phyloP scores from a whole-genome alignment of 345 rosid genomes.

The Arabis alpina region DNA sequence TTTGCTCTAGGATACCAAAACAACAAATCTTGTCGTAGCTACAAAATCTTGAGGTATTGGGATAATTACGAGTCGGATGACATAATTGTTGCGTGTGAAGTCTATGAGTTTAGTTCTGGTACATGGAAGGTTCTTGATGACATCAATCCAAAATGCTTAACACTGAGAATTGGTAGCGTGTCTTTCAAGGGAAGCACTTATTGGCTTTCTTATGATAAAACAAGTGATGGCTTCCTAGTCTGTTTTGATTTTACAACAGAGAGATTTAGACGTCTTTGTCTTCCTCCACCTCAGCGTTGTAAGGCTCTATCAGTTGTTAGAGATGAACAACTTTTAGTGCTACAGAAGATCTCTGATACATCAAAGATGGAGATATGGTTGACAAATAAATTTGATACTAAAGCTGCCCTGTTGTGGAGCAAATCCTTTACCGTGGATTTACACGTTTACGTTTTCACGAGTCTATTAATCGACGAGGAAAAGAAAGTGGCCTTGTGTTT shows the following conservation, averaged over 20 bases:
- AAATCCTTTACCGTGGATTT: no score
- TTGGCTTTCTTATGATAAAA: neutral
- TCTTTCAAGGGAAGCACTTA: neutral
- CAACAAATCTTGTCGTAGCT: neutral
- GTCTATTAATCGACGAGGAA: no score
- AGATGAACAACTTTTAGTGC: neutral
- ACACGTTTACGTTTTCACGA: no score
- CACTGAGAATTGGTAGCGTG: neutral
- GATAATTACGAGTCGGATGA: neutral
- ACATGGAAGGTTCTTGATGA: conserved; percentile 2
- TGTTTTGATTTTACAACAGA: neutral
- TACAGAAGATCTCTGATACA: neutral
- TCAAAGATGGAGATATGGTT: neutral
- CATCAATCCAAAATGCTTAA: neutral
- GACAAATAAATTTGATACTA: no score
- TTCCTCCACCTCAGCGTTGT: neutral
- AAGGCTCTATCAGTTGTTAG: neutral
- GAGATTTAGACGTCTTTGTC: neutral
- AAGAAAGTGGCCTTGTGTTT: no score
- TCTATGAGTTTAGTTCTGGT: neutral
- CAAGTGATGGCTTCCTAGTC: no score
- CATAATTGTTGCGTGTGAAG: neutral
- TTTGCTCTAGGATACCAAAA: neutral
- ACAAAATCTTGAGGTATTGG: neutral
- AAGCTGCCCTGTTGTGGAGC: no score